Evolutionary conservation across 305 asterid species (phyloP).

Genomic region (Salvia sclarea): DNA sequence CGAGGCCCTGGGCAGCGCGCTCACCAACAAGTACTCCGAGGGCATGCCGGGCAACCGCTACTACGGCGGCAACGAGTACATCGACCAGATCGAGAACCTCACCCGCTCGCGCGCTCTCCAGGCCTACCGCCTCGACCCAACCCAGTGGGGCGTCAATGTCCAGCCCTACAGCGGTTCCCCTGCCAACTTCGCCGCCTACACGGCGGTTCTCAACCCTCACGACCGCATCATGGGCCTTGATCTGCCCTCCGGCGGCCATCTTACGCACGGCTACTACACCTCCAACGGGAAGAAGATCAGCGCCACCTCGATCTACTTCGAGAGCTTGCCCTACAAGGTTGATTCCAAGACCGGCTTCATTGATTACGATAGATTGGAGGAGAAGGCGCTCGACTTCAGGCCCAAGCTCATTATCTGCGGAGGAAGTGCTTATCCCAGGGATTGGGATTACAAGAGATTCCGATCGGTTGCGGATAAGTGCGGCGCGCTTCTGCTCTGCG

Average conservation of each 20-base stretch:
- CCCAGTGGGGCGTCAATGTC: slow-evolving; percentile 95
- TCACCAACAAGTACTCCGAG: slow-evolving; percentile 95
- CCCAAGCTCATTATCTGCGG: slow-evolving; percentile 92
- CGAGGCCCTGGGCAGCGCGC: slow-evolving; percentile 88
- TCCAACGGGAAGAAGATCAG: slow-evolving; percentile 88
- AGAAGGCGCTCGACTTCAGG: slow-evolving; percentile 94
- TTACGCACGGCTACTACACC: slow-evolving; percentile 90
- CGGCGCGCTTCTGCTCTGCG: slow-evolving; percentile 91
- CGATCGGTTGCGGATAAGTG: slow-evolving; percentile 75
- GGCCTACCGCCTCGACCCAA: slow-evolving; percentile 82
- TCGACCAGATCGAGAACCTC: slow-evolving; percentile 87
- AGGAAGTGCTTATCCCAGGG: slow-evolving; percentile 94
- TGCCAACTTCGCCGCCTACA: slow-evolving; percentile 91
- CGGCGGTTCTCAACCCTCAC: slow-evolving; percentile 91
- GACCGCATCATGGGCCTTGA: slow-evolving; percentile 93
- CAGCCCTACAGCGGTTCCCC: slow-evolving; percentile 94
- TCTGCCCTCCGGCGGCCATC: slow-evolving; percentile 91
- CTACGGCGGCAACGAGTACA: slow-evolving; percentile 92
- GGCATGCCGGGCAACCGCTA: slow-evolving; percentile 94
- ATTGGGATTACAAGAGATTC: slow-evolving; percentile 87
- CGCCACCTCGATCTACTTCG: slow-evolving; percentile 86
- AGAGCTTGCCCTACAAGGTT: slow-evolving; percentile 92
- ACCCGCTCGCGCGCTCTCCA: slow-evolving; percentile 84
- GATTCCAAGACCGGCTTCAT: slow-evolving; percentile 72
- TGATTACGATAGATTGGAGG: slow-evolving; percentile 83